Conservation (phyloP, 2,329 filamentous ascomycete genomes). For the Stachybotrys chartarum region DNA sequence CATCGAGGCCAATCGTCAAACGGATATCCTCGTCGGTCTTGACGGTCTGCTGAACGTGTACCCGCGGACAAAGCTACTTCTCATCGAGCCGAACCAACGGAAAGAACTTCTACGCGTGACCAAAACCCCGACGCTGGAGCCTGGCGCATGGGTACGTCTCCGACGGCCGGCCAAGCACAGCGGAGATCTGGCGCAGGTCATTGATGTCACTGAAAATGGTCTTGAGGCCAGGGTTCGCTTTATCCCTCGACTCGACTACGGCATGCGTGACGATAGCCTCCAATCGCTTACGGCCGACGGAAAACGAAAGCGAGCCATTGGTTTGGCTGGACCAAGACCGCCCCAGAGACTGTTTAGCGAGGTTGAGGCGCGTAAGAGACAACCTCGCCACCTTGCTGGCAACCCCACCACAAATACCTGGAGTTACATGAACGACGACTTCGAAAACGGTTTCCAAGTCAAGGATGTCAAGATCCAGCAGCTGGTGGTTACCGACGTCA, state of each 20-base stretch:
- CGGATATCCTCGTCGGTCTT: slow-evolving; percentile 75
- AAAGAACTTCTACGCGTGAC: slow-evolving; percentile 87
- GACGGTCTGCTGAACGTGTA: slow-evolving; percentile 87
- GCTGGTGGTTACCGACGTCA: slow-evolving; percentile 81
- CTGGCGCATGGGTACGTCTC: slow-evolving; percentile 87
- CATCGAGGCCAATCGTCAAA: slow-evolving; percentile 81
- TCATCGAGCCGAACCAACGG: slow-evolving; percentile 96
- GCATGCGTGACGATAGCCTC: slow-evolving; percentile 67
- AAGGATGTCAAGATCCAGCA: slow-evolving; percentile 90
- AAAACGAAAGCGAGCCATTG: slow-evolving; percentile 72
- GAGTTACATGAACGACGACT: slow-evolving; percentile 82
- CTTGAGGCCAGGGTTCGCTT: slow-evolving; percentile 80
- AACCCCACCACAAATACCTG: slow-evolving; percentile 76
- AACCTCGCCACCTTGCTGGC: slow-evolving; percentile 54
- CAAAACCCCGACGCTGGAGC: slow-evolving; percentile 78
- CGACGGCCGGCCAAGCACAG: slow-evolving; percentile 73
- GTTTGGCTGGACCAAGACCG: slow-evolving; percentile 58
- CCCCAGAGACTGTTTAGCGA: slow-evolving; percentile 91
- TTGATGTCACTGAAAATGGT: slow-evolving; percentile 89
- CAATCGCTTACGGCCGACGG: slow-evolving; percentile 42
- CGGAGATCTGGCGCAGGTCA: slow-evolving; percentile 84
- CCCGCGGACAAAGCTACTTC: slow-evolving; percentile 74
- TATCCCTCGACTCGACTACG: slow-evolving; percentile 89
- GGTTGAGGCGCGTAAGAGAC: slow-evolving; percentile 81
- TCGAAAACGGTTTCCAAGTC: slow-evolving; percentile 86